A percentile compares a stretch with the other conserved stretches of the same genome.
These are phyloP conservation scores for Ogataea zsoltii DNA, from an alignment of 805 yeast genomes.

Conservation along the genomic window DNA sequence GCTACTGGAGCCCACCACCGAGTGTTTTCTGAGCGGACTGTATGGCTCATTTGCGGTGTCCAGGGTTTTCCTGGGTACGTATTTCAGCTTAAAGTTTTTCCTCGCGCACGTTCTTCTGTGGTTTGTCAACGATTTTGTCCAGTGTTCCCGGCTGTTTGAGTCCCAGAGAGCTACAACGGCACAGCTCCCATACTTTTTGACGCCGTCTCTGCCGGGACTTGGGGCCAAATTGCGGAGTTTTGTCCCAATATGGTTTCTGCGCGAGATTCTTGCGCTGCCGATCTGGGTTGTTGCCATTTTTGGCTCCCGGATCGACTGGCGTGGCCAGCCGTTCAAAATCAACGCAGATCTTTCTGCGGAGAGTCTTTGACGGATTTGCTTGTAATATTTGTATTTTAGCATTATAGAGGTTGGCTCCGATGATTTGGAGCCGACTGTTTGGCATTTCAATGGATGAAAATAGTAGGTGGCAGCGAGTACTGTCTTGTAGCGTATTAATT, in stretches of 20 bases:
- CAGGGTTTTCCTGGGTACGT: conserved; percentile 38
- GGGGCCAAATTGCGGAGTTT: conserved; percentile 28
- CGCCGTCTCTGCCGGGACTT: conserved; percentile 51
- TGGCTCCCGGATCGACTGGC: conserved; percentile 77
- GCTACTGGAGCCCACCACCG: conserved; percentile 83
- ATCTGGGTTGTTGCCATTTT: conserved; percentile 80
- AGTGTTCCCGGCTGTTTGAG: conserved; percentile 47
- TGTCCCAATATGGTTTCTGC: conserved; percentile 55
- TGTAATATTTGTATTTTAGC: background rate
- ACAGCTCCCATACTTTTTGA: conserved; percentile 7
- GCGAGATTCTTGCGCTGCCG: conserved; percentile 79
- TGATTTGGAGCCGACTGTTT: too few relatives aligned
- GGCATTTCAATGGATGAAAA: too few relatives aligned
- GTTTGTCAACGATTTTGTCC: conserved; percentile 64
- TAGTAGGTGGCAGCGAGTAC: too few relatives aligned
- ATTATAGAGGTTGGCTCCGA: background rate
- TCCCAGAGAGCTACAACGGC: conserved; percentile 13
- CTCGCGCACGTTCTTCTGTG: conserved; percentile 58
- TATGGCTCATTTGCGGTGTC: conserved; percentile 65
- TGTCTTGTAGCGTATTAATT: too few relatives aligned
- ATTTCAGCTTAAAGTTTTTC: conserved; percentile 41
- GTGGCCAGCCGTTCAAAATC: conserved; percentile 75
- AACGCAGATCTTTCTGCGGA: conserved; percentile 77
- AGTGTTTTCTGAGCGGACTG: conserved; percentile 63
- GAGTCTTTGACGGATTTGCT: conserved; percentile 33